Evolutionary conservation across 2,329 filamentous ascomycete species (phyloP), one percentile per base, ranked within the genome.

Genomic region (Calonectria pteridis): DNA sequence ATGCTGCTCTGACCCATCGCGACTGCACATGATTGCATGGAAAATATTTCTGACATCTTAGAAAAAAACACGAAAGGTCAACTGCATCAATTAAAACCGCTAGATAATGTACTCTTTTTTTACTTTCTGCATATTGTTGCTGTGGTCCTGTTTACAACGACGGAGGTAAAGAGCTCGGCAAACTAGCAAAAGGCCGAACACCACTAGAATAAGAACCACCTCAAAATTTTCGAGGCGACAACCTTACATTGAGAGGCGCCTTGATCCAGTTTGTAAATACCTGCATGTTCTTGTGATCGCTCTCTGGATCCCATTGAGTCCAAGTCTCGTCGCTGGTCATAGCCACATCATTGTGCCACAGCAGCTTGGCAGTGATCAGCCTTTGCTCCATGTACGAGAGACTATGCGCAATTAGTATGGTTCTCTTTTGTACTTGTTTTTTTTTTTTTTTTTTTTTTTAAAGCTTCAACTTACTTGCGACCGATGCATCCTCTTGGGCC

Each of bases 341-440:
- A 46, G 50, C 40, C 4, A 89, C 71, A 69, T 90, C 88, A 74
- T 89, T 90, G 59, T 87, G 87, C 79, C 84, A 90, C 1, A 90
- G 73, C 6, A 90, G 74, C 2, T 85, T 84, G 0, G 87, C 85
- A 10, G 90, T 78, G 33, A 90, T 86, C 6, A 89, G 78, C 6
- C 88, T 84, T 84, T 90, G 88, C 77, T 90, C 88, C 31, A 85
- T 83, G 62, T 88, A 88, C 1, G 88, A 88, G 31, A 90, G 81
- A 69, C 89, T 89, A 71, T 23, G 3, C 6, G 3, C 18, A 5
- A 20, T 83, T 83, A 69, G 50, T n/a, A 29, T 16, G 10, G 7
- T 0, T 20, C 10, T 23, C 33, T 11, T 33, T 33, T 20, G 16
- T 43, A 7, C 1, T 13, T 59, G 29, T 29, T 10, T 16, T 1